Percentiles rank a stretch among this genome's conserved stretches.
phyloP scores from a whole-genome alignment of 2,329 filamentous ascomycete species.

The Periglandula ipomoeae region DNA sequence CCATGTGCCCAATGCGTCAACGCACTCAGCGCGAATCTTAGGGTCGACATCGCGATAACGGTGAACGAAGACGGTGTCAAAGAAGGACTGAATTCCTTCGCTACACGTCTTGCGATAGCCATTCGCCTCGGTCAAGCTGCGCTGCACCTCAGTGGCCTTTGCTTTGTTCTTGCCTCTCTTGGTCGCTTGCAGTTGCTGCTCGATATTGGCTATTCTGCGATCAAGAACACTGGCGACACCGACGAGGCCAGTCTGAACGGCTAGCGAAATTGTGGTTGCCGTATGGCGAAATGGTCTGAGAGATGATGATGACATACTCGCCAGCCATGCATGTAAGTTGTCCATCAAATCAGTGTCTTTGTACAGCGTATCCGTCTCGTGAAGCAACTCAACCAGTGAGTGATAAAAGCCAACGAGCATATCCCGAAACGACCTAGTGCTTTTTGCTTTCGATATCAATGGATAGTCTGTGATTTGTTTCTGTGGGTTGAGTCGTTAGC shows the following conservation, averaged over 20 bases:
- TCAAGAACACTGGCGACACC: conserved; percentile 62
- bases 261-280: conserved; percentile 73
- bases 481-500: conserved; percentile 29
- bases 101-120: conserved; percentile 61
- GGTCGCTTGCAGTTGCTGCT: conserved; percentile 71
- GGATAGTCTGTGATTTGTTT: conserved; percentile 85
- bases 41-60: conserved; percentile 91
- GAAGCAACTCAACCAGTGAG: conserved; percentile 65
- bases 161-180: conserved; percentile 67
- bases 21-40: conserved; percentile 79
- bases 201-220: conserved; percentile 62
- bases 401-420: conserved; percentile 72
- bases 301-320: conserved; percentile 79
- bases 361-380: conserved; percentile 76
- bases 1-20: conserved; percentile 80
- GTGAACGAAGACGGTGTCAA: conserved; percentile 89
- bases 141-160: conserved; percentile 63
- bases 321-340: conserved; percentile 83
- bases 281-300: conserved; percentile 91
- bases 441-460: conserved; percentile 72
- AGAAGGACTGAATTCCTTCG: conserved; percentile 70
- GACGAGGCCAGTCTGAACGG: conserved; percentile 71
- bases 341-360: conserved; percentile 69
- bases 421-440: conserved; percentile 67
- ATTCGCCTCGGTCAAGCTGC: conserved; percentile 61